phyloP scores from a whole-genome alignment of 352 stramenopile genomes.

The Blastocystis sp. region DNA sequence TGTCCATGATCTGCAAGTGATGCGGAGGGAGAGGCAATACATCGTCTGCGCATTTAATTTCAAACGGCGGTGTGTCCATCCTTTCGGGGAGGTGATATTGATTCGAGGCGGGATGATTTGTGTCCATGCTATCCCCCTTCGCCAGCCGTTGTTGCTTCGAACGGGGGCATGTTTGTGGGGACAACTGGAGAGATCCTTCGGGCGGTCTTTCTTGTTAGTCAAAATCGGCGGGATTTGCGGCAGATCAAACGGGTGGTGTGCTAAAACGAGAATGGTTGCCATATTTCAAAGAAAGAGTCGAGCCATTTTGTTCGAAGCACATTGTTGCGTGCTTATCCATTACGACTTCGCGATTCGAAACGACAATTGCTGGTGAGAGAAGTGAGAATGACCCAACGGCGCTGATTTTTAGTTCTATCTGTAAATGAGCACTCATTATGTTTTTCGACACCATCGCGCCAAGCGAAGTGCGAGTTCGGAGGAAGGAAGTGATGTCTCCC shows the following conservation, averaged over 20 bases:
- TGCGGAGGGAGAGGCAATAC: not conserved
- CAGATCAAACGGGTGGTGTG: not conserved
- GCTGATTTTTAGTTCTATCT: not conserved
- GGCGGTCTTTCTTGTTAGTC: not conserved
- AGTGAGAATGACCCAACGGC: not conserved
- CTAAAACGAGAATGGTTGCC: not conserved
- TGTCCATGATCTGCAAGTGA: slow-evolving; percentile 55
- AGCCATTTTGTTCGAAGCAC: not conserved
- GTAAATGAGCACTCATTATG: not conserved
- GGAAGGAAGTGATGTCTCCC: slow-evolving; percentile 3
- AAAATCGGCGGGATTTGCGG: not conserved
- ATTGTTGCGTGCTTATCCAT: not conserved
- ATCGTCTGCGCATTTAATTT: slow-evolving; percentile 47
- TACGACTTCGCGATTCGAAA: not conserved
- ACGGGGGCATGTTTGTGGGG: too few species aligned
- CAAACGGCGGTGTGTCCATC: slow-evolving; percentile 50
- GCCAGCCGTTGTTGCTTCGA: not conserved
- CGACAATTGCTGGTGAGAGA: not conserved
- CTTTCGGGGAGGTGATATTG: not conserved
- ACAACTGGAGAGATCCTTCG: too few species aligned
- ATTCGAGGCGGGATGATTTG: not conserved
- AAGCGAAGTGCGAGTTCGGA: slow-evolving; percentile 18
- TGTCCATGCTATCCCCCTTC: not conserved
- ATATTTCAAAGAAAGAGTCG: not conserved
- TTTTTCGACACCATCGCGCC: not conserved